phyloP scores from a whole-genome alignment of 768 basidiomycete genomes.

The Mycena rosella region DNA sequence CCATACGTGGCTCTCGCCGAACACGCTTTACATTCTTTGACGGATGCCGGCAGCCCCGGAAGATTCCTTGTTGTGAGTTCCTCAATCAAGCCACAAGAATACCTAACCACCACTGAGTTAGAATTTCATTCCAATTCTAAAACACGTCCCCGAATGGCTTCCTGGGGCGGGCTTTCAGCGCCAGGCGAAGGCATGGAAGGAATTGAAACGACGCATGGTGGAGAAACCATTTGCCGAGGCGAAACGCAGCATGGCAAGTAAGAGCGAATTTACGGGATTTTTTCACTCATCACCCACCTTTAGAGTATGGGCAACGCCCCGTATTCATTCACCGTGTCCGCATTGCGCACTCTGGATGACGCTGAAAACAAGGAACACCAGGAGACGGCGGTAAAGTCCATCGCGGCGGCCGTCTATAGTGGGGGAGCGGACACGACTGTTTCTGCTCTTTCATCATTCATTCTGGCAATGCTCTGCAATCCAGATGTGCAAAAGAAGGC shows the following conservation, averaged over 20 bases:
- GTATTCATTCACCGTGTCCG: not conserved
- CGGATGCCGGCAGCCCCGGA: constrained; percentile 53
- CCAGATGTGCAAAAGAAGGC: constrained; percentile 44
- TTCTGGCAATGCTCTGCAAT: constrained; percentile 17
- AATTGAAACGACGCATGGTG: constrained; percentile 50
- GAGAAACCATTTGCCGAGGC: constrained; percentile 55
- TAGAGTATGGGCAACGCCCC: constrained; percentile 3
- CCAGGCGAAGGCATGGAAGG: constrained; percentile 50
- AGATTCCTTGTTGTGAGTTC: constrained; percentile 55
- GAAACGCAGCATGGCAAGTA: constrained; percentile 48
- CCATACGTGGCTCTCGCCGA: constrained; percentile 59
- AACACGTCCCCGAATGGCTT: constrained; percentile 50
- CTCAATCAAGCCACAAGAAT: not conserved
- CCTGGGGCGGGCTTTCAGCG: constrained; percentile 61
- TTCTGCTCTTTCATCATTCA: not conserved
- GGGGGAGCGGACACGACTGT: not conserved
- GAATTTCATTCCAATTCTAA: constrained; percentile 54
- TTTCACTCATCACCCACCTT: no score
- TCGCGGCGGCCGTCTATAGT: not conserved
- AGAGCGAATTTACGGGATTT: no score
- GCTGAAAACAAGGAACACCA: not conserved
- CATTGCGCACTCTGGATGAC: not conserved
- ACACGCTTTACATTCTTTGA: constrained; percentile 49
- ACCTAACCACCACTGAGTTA: not conserved
- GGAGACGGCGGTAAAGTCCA: not conserved